Evolutionary conservation across 2,329 filamentous ascomycete genomes (phyloP).

Genomic region (Fusarium tupiense): DNA sequence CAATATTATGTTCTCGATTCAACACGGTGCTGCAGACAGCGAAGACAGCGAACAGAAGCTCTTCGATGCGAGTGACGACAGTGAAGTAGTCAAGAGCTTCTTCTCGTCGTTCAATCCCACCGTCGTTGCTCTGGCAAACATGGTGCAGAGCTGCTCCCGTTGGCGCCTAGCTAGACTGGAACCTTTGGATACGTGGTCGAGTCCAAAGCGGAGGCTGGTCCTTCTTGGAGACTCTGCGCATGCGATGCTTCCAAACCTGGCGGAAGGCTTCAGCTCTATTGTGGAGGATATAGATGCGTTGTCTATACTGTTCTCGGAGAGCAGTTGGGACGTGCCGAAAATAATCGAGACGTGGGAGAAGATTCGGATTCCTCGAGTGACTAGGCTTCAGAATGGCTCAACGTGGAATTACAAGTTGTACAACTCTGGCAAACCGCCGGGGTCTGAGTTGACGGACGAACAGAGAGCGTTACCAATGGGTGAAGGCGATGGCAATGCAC

Average conservation of each 20-base stretch:
- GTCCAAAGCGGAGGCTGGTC: not conserved
- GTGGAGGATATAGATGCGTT: not conserved
- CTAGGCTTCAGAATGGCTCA: not conserved
- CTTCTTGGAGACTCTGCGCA: not conserved
- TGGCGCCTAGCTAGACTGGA: slow-evolving; percentile 4
- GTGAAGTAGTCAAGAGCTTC: not conserved
- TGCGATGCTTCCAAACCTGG: not conserved
- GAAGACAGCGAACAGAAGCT: slow-evolving; percentile 5
- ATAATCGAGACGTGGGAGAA: not conserved
- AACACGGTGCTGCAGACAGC: not conserved
- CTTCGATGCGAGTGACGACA: not conserved
- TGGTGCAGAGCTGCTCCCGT: not conserved
- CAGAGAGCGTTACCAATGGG: not conserved
- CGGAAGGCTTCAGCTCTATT: not conserved
- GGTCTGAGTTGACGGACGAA: not conserved
- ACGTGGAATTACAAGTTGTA: not conserved
- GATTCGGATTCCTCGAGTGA: not conserved
- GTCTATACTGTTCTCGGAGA: not conserved
- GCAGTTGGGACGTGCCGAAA: fast-evolving
- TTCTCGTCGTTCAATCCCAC: not conserved
- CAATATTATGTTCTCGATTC: slow-evolving; percentile 14
- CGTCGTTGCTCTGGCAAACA: not conserved
- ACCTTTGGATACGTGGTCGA: not conserved
- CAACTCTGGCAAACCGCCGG: not conserved
- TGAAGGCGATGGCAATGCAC: not conserved